These are phyloP conservation scores for Globisporangium middletonii DNA, from an alignment of 352 stramenopile genomes.

Conservation along the genomic window DNA sequence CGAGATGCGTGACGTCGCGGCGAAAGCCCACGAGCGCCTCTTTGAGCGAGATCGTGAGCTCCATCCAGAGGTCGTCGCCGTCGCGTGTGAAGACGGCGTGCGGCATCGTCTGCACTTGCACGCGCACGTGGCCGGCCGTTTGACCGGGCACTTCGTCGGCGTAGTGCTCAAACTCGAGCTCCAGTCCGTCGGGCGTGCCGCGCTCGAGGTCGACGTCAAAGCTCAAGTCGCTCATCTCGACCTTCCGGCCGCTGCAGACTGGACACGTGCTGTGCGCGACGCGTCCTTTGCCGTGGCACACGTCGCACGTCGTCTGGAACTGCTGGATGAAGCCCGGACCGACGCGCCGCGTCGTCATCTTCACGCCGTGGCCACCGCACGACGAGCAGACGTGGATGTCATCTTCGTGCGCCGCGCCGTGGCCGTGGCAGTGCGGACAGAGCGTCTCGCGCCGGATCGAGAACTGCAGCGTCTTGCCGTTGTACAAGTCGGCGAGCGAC, in stretches of 20 bases:
- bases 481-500: constrained; percentile 96
- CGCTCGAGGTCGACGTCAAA: constrained; percentile 95
- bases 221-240: constrained; percentile 90
- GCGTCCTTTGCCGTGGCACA: constrained; percentile 91
- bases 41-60: constrained; percentile 93
- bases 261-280: constrained; percentile 92
- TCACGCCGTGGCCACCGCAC: constrained; percentile 92
- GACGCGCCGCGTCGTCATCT: constrained; percentile 75
- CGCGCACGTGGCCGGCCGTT: constrained; percentile 90
- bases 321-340: constrained; percentile 79
- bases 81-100: constrained; percentile 90
- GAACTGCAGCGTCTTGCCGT: constrained; percentile 92
- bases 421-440: constrained; percentile 92
- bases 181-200: constrained; percentile 91
- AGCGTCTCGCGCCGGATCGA: constrained; percentile 91
- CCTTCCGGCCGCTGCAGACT: constrained; percentile 73
- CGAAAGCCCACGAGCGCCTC: constrained; percentile 94
- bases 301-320: constrained; percentile 86
- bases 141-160: constrained; percentile 87
- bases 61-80: constrained; percentile 94
- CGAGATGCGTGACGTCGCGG: constrained; percentile 90
- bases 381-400: constrained; percentile 87
- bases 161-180: constrained; percentile 92
- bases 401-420: constrained; percentile 87
- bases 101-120: constrained; percentile 84